phyloP scores from a whole-genome alignment of 495 filamentous ascomycete species.

The Filosporella fistucella region DNA sequence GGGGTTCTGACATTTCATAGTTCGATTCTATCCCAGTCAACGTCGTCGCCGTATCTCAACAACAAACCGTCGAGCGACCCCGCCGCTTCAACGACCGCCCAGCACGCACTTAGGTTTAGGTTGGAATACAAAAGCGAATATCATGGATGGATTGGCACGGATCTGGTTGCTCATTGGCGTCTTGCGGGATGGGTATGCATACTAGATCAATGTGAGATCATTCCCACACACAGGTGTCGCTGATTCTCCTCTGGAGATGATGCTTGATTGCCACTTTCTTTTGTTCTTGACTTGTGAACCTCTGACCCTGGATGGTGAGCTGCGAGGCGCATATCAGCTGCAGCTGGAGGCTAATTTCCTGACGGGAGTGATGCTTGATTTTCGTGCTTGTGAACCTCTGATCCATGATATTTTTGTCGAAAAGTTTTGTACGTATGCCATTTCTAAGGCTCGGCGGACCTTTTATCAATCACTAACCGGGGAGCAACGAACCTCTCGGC shows the following conservation, averaged over 20 bases:
- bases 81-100: constrained; percentile 31
- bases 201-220: constrained; percentile 59
- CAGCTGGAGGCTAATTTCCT: too few species aligned
- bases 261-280: constrained; percentile 82
- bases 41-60: constrained; percentile 82
- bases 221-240: constrained; percentile 82
- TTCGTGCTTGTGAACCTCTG: too few species aligned
- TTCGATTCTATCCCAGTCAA: constrained; percentile 97
- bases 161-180: constrained; percentile 43
- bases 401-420: too few species aligned
- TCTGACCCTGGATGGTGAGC: too few species aligned
- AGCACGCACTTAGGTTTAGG: constrained; percentile 35
- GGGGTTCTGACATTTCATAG: constrained; percentile 37
- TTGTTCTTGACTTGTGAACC: constrained; percentile 8
- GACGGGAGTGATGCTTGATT: too few species aligned
- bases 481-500: too few species aligned
- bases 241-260: constrained; percentile 71
- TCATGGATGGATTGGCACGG: constrained; percentile 25
- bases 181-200: constrained; percentile 40
- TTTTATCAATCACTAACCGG: too few species aligned
- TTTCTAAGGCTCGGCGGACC: too few species aligned
- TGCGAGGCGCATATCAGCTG: too few species aligned
- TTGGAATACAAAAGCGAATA: constrained; percentile 2
- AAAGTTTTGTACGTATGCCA: too few species aligned
- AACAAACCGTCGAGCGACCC: constrained; percentile 75